phyloP scores from a whole-genome alignment of 2,329 filamentous ascomycete species.

The Allantophomopsis lycopodina region DNA sequence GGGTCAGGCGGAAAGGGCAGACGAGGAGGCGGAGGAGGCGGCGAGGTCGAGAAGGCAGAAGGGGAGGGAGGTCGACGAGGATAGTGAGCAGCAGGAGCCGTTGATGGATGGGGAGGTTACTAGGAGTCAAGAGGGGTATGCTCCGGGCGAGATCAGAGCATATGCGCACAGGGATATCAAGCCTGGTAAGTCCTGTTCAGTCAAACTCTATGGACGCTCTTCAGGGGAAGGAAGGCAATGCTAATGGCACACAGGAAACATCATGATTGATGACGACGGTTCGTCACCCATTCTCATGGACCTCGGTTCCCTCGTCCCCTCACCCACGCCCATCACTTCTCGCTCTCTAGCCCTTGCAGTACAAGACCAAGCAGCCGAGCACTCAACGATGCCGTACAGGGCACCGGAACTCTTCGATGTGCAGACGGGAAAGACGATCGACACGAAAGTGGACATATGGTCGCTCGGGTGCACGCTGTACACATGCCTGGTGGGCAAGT shows the following conservation, averaged over 20 bases:
- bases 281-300: constrained; percentile 91
- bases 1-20: constrained; percentile 20
- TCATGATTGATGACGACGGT: constrained; percentile 94
- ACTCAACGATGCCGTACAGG: constrained; percentile 97
- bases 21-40: constrained; percentile 24
- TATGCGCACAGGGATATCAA: constrained; percentile 97
- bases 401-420: constrained; percentile 97
- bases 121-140: constrained; percentile 50
- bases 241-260: constrained; percentile 48
- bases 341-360: constrained; percentile 82
- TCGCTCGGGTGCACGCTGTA: constrained; percentile 95
- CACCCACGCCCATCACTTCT: constrained; percentile 79
- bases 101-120: constrained; percentile 70
- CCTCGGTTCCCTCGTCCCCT: constrained; percentile 78
- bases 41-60: constrained; percentile 26
- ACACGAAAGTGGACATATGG: constrained; percentile 98
- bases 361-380: constrained; percentile 89
- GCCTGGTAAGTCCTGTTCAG: constrained; percentile 50
- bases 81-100: constrained; percentile 64
- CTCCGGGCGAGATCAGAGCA: constrained; percentile 56
- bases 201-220: neutral
- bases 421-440: constrained; percentile 80
- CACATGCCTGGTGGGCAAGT: constrained; percentile 91
- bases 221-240: neutral
- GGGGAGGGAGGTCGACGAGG: constrained; percentile 36